Evolutionary conservation across 371 early-diverging fungal genomes (phyloP).

Genomic region (Mortierella sp.): DNA sequence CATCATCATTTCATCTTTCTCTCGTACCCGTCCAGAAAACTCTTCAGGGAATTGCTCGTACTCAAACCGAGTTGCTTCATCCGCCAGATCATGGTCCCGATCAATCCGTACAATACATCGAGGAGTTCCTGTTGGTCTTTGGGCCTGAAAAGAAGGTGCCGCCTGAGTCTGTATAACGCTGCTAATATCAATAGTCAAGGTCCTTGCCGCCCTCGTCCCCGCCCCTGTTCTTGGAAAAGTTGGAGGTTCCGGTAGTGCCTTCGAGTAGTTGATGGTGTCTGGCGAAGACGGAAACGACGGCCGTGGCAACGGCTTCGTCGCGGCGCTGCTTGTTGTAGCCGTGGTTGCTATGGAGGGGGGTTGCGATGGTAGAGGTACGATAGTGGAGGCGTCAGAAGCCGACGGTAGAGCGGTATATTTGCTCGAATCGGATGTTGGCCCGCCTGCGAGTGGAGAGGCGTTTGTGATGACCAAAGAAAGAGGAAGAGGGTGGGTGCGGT

Average conservation of each 20-base stretch:
- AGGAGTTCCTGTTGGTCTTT: conserved; percentile 31
- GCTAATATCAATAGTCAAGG: neutral
- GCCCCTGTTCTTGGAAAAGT: neutral
- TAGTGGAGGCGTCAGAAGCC: neutral
- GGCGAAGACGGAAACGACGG: conserved; percentile 1
- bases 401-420: too few relatives aligned
- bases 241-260: neutral
- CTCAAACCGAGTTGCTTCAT: conserved; percentile 45
- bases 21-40: conserved; percentile 39
- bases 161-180: neutral
- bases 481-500: too few relatives aligned
- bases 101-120: conserved; percentile 44
- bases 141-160: neutral
- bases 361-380: neutral
- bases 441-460: too few relatives aligned
- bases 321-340: neutral
- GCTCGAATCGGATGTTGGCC: too few relatives aligned
- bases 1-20: neutral
- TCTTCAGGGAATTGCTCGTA: conserved; percentile 44
- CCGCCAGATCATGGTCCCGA: conserved; percentile 38
- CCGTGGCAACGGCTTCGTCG: neutral
- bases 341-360: neutral
- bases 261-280: neutral
- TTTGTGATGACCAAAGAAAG: too few relatives aligned
- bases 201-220: neutral